Conservation (phyloP, 169 alveolate genomes). For the Eimeria falciformis region DNA sequence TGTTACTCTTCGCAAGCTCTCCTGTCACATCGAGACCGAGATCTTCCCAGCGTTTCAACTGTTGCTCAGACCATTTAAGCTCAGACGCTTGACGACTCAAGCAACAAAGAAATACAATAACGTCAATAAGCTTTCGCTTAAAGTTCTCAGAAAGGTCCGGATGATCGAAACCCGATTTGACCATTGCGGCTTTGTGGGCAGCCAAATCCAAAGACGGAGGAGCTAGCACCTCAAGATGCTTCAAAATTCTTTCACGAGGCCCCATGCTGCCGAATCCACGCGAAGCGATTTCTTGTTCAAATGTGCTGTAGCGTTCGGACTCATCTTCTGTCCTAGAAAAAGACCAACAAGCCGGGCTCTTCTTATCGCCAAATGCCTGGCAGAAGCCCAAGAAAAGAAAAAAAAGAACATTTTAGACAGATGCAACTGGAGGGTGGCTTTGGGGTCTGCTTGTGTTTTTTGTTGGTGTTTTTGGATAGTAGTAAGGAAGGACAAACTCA, state of each 20-base stretch:
- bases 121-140: background rate
- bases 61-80: background rate
- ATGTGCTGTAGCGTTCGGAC: background rate
- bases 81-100: background rate
- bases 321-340: background rate
- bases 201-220: background rate
- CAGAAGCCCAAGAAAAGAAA: background rate
- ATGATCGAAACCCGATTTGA: background rate
- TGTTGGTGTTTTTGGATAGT: too few species aligned
- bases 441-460: too few species aligned
- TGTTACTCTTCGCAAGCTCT: constrained; percentile 7
- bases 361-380: constrained; percentile 35
- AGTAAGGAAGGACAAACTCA: background rate
- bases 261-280: background rate
- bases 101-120: constrained; percentile 28
- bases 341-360: constrained; percentile 26
- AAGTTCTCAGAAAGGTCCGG: background rate
- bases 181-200: background rate
- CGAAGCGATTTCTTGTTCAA: background rate
- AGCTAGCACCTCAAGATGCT: background rate
- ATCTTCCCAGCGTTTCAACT: background rate
- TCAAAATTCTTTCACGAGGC: background rate
- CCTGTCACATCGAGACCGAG: constrained; percentile 11
- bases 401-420: background rate
- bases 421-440: background rate